A percentile compares a stretch with the other conserved stretches of the same genome.
Evolutionary conservation across 139 green algal species (phyloP).

Genomic region (Chlorella sp.): DNA sequence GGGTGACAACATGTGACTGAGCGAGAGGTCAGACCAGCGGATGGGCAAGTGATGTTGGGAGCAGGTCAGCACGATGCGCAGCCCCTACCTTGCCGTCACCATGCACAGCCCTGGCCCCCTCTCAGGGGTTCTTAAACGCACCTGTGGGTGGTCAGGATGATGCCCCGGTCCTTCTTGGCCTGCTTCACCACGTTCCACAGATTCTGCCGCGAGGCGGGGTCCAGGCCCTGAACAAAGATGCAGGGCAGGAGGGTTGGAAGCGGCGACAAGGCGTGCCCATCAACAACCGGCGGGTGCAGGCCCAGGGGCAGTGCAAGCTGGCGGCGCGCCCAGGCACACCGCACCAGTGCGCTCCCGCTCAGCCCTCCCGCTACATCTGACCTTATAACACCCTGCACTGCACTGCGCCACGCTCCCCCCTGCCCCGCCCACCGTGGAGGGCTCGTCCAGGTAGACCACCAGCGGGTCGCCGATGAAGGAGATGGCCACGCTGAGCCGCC

Average conservation of each 20-base stretch:
- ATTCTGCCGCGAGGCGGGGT: constrained; percentile 87
- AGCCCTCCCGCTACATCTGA: not conserved
- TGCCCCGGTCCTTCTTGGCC: constrained; percentile 67
- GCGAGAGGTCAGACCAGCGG: too few species aligned
- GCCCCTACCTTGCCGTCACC: too few species aligned
- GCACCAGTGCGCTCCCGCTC: too few species aligned
- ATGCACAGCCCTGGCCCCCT: too few species aligned
- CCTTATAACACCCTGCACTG: not conserved
- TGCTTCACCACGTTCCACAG: constrained; percentile 93
- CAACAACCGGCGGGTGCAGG: not conserved
- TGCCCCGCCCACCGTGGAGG: constrained; percentile 9
- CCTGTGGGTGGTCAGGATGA: constrained; percentile 94
- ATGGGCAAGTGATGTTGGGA: too few species aligned
- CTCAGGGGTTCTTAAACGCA: too few species aligned
- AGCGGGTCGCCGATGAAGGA: constrained; percentile 76
- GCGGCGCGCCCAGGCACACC: constrained; percentile 45
- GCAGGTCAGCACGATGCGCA: too few species aligned
- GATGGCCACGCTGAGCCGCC: constrained; percentile 86
- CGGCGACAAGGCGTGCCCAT: not conserved
- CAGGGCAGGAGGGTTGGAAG: not conserved
- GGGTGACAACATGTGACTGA: too few species aligned
- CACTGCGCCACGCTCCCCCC: not conserved
- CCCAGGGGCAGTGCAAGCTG: not conserved
- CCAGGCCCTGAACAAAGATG: constrained; percentile 83
- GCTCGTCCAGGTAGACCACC: constrained; percentile 80